A percentile compares a stretch with the other conserved stretches of the same genome.
These are phyloP conservation scores for Cladorrhinum sp. DNA, from an alignment of 2,329 filamentous ascomycete genomes.

Conservation along the genomic window DNA sequence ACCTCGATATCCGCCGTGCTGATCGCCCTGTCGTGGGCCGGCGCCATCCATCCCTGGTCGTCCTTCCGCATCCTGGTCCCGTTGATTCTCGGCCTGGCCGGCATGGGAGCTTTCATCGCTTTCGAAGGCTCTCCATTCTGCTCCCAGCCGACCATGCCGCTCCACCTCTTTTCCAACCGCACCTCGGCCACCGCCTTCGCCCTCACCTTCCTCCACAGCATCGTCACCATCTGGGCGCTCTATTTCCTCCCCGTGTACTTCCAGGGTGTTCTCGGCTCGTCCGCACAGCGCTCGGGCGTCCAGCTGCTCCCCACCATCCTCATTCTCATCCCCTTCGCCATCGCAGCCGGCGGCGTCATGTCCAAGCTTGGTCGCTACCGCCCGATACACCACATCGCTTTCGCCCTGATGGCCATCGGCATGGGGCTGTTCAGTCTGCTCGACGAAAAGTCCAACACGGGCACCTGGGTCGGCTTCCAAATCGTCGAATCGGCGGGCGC, in stretches of 20 bases:
- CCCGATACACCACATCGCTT: conserved; percentile 26
- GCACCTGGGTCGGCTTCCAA: background rate
- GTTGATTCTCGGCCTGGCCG: conserved; percentile 37
- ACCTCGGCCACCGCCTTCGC: conserved; percentile 33
- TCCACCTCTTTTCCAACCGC: conserved; percentile 42
- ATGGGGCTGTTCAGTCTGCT: conserved; percentile 37
- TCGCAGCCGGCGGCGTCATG: conserved; percentile 26
- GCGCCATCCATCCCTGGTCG: conserved; percentile 19
- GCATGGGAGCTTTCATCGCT: conserved; percentile 34
- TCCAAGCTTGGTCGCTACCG: conserved; percentile 25
- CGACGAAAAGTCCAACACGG: background rate
- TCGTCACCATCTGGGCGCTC: conserved; percentile 35
- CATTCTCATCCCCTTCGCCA: conserved; percentile 17
- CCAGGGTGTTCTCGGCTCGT: conserved; percentile 35
- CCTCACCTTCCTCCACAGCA: conserved; percentile 36
- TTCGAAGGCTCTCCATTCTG: conserved; percentile 29
- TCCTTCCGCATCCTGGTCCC: conserved; percentile 31
- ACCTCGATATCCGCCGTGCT: conserved; percentile 18
- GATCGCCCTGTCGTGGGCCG: conserved; percentile 23
- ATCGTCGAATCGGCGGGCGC: background rate
- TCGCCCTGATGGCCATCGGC: conserved; percentile 33
- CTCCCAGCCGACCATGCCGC: conserved; percentile 38
- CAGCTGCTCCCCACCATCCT: conserved; percentile 25
- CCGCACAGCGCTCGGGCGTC: conserved; percentile 25
- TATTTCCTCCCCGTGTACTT: conserved; percentile 45